Conservation (phyloP, 805 yeast species). For the Wickerhamomyces xylosicus region DNA sequence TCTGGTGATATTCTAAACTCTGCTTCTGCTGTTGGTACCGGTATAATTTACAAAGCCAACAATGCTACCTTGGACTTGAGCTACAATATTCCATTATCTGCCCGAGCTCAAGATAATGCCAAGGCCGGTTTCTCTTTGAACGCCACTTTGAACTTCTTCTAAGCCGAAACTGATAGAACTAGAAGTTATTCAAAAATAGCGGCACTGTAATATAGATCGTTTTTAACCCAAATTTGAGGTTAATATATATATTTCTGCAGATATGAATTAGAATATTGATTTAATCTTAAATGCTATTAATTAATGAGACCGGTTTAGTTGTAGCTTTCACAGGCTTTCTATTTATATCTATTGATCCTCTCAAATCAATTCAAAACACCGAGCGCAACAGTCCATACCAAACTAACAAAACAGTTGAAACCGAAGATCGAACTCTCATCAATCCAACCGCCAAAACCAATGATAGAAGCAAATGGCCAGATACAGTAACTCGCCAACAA, state of each 20-base stretch:
- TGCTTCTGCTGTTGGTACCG: slow-evolving; percentile 39
- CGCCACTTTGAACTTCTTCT: slow-evolving; percentile 31
- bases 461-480: slow-evolving; percentile 49
- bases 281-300: too few relatives aligned
- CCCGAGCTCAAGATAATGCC: slow-evolving; percentile 31
- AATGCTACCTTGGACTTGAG: slow-evolving; percentile 46
- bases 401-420: slow-evolving; percentile 43
- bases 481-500: slow-evolving; percentile 41
- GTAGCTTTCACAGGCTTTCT: not conserved
- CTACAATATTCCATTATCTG: slow-evolving; percentile 42
- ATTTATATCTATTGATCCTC: too few relatives aligned
- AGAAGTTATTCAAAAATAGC: not conserved
- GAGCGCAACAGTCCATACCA: slow-evolving; percentile 46
- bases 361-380: slow-evolving; percentile 20
- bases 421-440: slow-evolving; percentile 33
- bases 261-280: too few relatives aligned
- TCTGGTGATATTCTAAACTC: slow-evolving; percentile 20
- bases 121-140: slow-evolving; percentile 51
- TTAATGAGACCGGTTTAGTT: too few relatives aligned
- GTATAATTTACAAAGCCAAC: slow-evolving; percentile 41
- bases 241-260: too few relatives aligned
- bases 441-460: slow-evolving; percentile 28
- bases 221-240: too few relatives aligned
- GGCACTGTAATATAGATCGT: too few relatives aligned
- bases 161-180: slow-evolving; percentile 1